Percentiles rank a stretch among this genome's conserved stretches.
Conservation (phyloP, 345 rosid species). For the Hevea brasiliensis region DNA sequence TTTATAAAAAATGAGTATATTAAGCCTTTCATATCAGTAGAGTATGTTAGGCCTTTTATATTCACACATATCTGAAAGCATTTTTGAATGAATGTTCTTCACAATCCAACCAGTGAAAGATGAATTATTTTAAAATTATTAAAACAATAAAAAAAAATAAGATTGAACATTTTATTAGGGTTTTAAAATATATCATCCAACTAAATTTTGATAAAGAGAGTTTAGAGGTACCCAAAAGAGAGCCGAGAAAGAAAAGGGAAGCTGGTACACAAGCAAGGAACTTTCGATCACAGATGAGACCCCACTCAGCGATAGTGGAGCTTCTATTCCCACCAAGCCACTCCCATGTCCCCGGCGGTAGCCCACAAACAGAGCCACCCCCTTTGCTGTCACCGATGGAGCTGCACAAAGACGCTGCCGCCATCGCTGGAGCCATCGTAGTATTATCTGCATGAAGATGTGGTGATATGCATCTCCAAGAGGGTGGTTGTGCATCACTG, state of each 20-base stretch:
- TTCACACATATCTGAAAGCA: too few species aligned
- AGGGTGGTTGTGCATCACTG: conserved; percentile 62
- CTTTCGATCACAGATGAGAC: conserved; percentile 60
- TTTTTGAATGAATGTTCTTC: too few species aligned
- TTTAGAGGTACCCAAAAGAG: conserved; percentile 74
- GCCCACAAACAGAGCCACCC: conserved; percentile 41
- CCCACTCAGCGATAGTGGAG: conserved; percentile 66
- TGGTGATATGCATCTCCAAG: conserved; percentile 41
- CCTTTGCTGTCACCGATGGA: conserved; percentile 9
- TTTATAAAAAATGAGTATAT: too few species aligned
- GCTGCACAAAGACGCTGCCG: conserved; percentile 10
- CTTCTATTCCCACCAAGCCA: conserved; percentile 54
- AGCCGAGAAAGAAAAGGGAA: conserved; percentile 71
- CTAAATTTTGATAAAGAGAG: not conserved
- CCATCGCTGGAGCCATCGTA: not conserved
- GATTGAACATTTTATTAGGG: too few species aligned
- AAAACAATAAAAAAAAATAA: not conserved
- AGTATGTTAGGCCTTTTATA: too few species aligned
- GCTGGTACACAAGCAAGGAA: conserved; percentile 75
- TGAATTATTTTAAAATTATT: too few species aligned
- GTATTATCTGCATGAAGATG: not conserved
- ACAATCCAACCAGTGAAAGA: too few species aligned
- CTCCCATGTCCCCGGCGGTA: conserved; percentile 60
- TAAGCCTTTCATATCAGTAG: too few species aligned
- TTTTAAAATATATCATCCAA: not conserved